Evolutionary conservation across 202 grass and related monocot genomes (phyloP).

Genomic region (Panicum virgatum): DNA sequence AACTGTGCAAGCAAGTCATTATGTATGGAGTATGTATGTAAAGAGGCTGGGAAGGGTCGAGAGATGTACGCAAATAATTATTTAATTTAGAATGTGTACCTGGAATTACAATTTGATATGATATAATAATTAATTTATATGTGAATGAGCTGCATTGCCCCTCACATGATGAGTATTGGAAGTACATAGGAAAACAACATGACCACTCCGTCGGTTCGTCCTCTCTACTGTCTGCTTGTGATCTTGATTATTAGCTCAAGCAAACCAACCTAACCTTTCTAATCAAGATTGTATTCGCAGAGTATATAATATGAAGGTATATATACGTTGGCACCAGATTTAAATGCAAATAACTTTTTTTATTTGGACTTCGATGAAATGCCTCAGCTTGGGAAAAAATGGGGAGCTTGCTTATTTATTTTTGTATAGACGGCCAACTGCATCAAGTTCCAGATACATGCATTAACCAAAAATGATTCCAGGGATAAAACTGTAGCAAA

Average conservation of each 20-base stretch:
- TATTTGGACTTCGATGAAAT: no score
- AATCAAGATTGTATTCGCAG: no score
- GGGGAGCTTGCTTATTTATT: background rate
- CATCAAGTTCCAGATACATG: background rate
- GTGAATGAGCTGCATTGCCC: background rate
- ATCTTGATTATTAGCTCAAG: conserved; percentile 19
- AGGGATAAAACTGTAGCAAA: background rate
- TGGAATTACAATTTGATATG: background rate
- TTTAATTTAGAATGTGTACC: background rate
- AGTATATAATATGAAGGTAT: no score
- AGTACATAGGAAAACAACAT: conserved; percentile 36
- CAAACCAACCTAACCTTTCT: background rate
- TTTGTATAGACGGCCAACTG: background rate
- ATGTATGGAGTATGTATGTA: background rate
- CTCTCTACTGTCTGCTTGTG: conserved; percentile 29
- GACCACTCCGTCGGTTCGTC: conserved; percentile 20
- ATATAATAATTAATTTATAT: background rate
- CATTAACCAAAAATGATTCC: background rate
- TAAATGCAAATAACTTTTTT: no score
- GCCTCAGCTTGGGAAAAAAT: background rate
- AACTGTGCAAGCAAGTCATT: no score
- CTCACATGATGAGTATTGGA: conserved; percentile 32
- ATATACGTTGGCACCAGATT: no score
- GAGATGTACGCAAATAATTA: background rate
- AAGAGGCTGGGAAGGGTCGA: no score